These are phyloP conservation scores for Noccaea caerulescens DNA, from an alignment of 345 rosid species.

Conservation along the genomic window DNA sequence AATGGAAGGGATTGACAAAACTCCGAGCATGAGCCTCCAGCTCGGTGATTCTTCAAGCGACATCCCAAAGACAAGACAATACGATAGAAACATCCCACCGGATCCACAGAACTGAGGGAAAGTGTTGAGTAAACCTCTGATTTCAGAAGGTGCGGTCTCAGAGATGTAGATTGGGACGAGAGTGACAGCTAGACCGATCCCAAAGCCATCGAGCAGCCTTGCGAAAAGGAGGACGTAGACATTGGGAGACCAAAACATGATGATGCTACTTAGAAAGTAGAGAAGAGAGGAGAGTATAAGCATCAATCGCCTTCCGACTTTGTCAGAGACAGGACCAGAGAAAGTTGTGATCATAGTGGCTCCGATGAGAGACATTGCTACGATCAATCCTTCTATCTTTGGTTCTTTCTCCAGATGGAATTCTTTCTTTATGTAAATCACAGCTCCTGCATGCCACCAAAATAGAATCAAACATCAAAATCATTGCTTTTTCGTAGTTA, in stretches of 20 bases:
- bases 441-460: conserved; percentile 69
- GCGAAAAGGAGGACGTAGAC: conserved; percentile 71
- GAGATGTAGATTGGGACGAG: conserved; percentile 80
- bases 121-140: conserved; percentile 75
- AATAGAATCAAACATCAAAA: background rate
- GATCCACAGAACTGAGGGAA: conserved; percentile 86
- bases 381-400: conserved; percentile 73
- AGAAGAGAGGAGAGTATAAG: conserved; percentile 69
- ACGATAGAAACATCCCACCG: conserved; percentile 80
- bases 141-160: conserved; percentile 85
- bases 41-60: conserved; percentile 67
- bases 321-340: conserved; percentile 80
- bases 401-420: conserved; percentile 52
- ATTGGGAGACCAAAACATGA: conserved; percentile 89
- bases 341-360: conserved; percentile 80
- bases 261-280: conserved; percentile 70
- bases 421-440: conserved; percentile 76
- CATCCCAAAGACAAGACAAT: conserved; percentile 85
- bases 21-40: conserved; percentile 90
- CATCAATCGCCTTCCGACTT: conserved; percentile 83
- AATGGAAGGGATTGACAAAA: conserved; percentile 71
- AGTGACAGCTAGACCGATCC: conserved; percentile 79
- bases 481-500: background rate
- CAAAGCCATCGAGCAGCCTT: conserved; percentile 81
- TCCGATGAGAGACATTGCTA: conserved; percentile 87